phyloP scores from a whole-genome alignment of 305 asterid genomes.

The Ruellia speciosa region DNA sequence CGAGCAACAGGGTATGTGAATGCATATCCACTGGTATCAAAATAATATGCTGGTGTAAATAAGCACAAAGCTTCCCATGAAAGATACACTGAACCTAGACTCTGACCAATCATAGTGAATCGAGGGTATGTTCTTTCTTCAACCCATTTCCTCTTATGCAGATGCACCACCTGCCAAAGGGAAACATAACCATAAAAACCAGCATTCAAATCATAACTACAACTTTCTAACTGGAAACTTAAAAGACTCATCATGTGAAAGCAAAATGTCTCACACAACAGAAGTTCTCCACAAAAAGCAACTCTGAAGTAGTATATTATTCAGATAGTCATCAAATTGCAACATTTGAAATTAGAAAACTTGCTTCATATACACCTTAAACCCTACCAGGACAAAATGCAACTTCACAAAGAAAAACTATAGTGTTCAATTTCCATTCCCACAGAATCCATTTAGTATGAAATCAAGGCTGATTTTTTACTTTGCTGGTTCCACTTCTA shows the following conservation, averaged over 20 bases:
- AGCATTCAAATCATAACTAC: slow-evolving; percentile 6
- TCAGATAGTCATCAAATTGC: slow-evolving; percentile 9
- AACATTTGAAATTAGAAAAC: slow-evolving; percentile 4
- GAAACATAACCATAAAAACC: slow-evolving; percentile 21
- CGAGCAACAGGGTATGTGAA: slow-evolving; percentile 88
- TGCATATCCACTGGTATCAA: slow-evolving; percentile 94
- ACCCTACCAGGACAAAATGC: background rate
- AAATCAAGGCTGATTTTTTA: background rate
- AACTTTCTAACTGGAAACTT: slow-evolving; percentile 9
- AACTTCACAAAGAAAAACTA: background rate
- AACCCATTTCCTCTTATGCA: slow-evolving; percentile 69
- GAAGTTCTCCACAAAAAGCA: background rate
- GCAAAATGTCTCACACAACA: slow-evolving; percentile 9
- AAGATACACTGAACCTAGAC: slow-evolving; percentile 82
- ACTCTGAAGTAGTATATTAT: slow-evolving; percentile 6
- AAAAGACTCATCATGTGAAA: slow-evolving; percentile 6
- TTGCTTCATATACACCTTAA: background rate
- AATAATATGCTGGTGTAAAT: slow-evolving; percentile 59
- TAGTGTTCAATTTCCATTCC: slow-evolving; percentile 5
- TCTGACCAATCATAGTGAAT: slow-evolving; percentile 92
- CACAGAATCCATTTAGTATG: background rate
- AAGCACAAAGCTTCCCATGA: slow-evolving; percentile 83
- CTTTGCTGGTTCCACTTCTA: too few species aligned
- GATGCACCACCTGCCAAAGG: slow-evolving; percentile 63
- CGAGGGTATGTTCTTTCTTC: slow-evolving; percentile 87